phyloP scores from a whole-genome alignment of 2,329 filamentous ascomycete species.

The Arthrinium phaeospermum region DNA sequence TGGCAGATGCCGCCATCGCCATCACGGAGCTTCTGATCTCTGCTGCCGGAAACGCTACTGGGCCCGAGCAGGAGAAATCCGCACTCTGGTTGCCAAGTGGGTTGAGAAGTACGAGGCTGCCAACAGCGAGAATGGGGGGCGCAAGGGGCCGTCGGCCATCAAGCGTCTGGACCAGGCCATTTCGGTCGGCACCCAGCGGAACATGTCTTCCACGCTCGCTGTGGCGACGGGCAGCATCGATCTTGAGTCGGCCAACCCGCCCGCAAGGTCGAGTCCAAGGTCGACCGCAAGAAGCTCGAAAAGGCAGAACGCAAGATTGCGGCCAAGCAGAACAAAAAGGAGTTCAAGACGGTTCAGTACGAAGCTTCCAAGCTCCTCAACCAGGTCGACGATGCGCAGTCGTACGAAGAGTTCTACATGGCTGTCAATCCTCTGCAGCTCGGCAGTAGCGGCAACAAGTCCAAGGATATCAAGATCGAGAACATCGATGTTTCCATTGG shows the following conservation, averaged over 20 bases:
- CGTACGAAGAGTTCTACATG: slow-evolving; percentile 99
- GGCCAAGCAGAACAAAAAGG: slow-evolving; percentile 97
- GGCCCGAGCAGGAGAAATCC: slow-evolving; percentile 76
- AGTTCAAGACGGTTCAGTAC: slow-evolving; percentile 97
- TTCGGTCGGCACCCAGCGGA: slow-evolving; percentile 90
- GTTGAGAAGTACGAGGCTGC: slow-evolving; percentile 79
- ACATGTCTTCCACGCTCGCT: slow-evolving; percentile 94
- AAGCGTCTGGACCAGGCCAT: slow-evolving; percentile 92
- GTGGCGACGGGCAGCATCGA: slow-evolving; percentile 86
- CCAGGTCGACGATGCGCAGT: slow-evolving; percentile 80
- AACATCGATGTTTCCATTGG: slow-evolving; percentile 94
- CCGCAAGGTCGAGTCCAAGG: slow-evolving; percentile 94
- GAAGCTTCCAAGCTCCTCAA: slow-evolving; percentile 91
- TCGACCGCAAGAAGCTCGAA: slow-evolving; percentile 98
- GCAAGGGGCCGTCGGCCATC: slow-evolving; percentile 75
- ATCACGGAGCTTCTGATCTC: slow-evolving; percentile 91
- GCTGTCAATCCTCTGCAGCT: slow-evolving; percentile 95
- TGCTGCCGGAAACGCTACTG: slow-evolving; percentile 82
- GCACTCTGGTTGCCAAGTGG: slow-evolving; percentile 87
- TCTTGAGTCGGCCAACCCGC: slow-evolving; percentile 89
- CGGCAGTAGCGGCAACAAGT: slow-evolving; percentile 79
- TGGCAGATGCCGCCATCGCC: slow-evolving; percentile 81
- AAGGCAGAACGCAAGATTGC: slow-evolving; percentile 98
- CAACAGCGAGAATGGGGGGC: slow-evolving; percentile 75
- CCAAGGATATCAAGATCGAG: slow-evolving; percentile 98